phyloP scores from a whole-genome alignment of 805 yeast species.

The Metschnikowia continentalis region DNA sequence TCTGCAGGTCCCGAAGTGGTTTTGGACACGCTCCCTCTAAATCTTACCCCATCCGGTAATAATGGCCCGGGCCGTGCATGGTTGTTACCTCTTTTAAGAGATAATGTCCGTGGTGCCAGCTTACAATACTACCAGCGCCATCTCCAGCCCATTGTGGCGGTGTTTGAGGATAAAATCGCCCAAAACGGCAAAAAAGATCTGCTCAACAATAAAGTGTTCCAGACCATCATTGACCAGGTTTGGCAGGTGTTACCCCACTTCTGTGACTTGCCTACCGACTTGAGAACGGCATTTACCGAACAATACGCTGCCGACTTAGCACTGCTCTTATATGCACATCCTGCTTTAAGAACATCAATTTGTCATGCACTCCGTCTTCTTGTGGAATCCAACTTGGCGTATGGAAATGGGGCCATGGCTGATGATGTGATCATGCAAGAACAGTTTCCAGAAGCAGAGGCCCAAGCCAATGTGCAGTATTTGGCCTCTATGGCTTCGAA shows the following conservation, averaged over 20 bases:
- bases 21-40: constrained; percentile 69
- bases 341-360: constrained; percentile 71
- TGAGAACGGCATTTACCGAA: constrained; percentile 59
- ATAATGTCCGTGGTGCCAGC: constrained; percentile 69
- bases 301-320: constrained; percentile 74
- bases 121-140: constrained; percentile 58
- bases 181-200: constrained; percentile 43
- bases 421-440: constrained; percentile 57
- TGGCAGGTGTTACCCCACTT: constrained; percentile 91
- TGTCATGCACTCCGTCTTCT: constrained; percentile 77
- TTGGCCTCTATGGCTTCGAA: constrained; percentile 67
- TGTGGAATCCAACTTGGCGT: constrained; percentile 70
- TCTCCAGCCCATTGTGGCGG: constrained; percentile 61
- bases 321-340: constrained; percentile 67
- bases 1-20: constrained; percentile 86
- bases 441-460: constrained; percentile 52
- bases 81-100: constrained; percentile 88
- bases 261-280: constrained; percentile 80
- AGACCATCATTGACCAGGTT: constrained; percentile 83
- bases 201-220: constrained; percentile 70
- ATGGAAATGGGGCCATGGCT: constrained; percentile 54
- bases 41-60: constrained; percentile 38
- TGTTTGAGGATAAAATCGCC: constrained; percentile 49
- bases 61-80: constrained; percentile 88
- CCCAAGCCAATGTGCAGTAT: constrained; percentile 57